Evolutionary conservation across 2,329 filamentous ascomycete genomes (phyloP).

Genomic region (Ophiosphaerella narmari): DNA sequence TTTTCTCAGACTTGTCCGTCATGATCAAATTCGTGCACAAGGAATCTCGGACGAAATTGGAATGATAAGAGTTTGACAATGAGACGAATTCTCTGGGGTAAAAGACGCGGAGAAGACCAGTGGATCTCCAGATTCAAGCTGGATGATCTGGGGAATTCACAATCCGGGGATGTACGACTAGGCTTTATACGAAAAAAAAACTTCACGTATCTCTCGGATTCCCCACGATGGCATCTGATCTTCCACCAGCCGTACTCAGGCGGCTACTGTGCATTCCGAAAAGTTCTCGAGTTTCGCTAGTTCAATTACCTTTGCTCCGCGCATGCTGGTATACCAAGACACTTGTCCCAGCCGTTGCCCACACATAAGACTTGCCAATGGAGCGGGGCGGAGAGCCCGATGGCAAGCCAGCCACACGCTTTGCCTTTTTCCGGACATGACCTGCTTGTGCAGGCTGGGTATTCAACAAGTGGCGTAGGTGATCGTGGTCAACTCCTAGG

Average conservation of each 20-base stretch:
- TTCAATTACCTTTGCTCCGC: constrained; percentile 6
- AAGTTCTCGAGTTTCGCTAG: constrained; percentile 4
- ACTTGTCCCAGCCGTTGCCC: constrained; percentile 26
- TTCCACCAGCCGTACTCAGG: constrained; percentile 3
- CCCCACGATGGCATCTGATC: constrained; percentile 1
- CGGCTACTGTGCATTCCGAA: constrained; percentile 14
- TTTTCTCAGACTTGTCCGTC: constrained; percentile 21
- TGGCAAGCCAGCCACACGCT: constrained; percentile 7
- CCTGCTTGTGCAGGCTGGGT: constrained; percentile 2
- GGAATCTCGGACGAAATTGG: background rate
- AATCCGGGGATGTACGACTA: constrained; percentile 21
- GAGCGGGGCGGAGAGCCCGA: constrained; percentile 15
- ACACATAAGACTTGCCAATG: constrained; percentile 12
- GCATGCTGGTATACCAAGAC: constrained; percentile 27
- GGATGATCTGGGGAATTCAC: constrained; percentile 31
- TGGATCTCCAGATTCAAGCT: constrained; percentile 22
- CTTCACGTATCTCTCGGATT: background rate
- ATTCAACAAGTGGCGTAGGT: constrained; percentile 14
- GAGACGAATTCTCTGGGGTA: constrained; percentile 5
- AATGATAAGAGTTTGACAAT: background rate
- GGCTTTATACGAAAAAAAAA: constrained; percentile 26
- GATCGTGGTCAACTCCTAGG: constrained; percentile 7
- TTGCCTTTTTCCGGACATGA: constrained; percentile 8
- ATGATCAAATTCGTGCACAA: constrained; percentile 14
- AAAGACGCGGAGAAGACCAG: constrained; percentile 12